Conservation (phyloP, 345 rosid genomes). For the Diplotaxis tenuifolia region DNA sequence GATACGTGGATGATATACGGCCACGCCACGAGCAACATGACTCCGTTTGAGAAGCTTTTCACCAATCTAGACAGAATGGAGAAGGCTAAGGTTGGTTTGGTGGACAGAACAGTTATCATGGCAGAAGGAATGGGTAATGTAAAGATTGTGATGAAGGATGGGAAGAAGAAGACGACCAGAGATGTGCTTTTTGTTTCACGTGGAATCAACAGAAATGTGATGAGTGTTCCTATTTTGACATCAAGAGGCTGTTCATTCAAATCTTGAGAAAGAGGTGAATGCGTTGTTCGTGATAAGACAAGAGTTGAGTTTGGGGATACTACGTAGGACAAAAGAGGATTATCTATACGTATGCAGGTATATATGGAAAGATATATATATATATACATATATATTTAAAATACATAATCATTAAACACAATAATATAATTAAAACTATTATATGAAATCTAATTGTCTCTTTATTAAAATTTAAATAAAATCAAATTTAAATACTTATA, state of each 20-base stretch:
- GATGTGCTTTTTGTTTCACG: conserved; percentile 18
- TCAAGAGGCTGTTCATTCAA: conserved; percentile 17
- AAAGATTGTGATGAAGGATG: conserved; percentile 20
- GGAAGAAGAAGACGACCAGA: conserved; percentile 27
- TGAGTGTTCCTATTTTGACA: conserved; percentile 19
- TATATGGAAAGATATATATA: too few species aligned
- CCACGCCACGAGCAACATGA: conserved; percentile 11
- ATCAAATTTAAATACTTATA: too few species aligned
- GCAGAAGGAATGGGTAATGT: conserved; percentile 23
- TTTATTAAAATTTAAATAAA: too few species aligned
- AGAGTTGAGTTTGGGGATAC: conserved; percentile 23
- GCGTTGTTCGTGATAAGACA: conserved; percentile 6
- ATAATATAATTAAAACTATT: too few species aligned
- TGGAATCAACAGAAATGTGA: conserved; percentile 27
- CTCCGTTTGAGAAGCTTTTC: conserved; percentile 27
- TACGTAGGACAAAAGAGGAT: conserved; percentile 16
- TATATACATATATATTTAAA: too few species aligned
- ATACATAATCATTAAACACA: too few species aligned
- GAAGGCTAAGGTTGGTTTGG: conserved; percentile 27
- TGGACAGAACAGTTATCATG: not conserved
- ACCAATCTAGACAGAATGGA: conserved; percentile 1
- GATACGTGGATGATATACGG: conserved; percentile 24
- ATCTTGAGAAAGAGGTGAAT: not conserved
- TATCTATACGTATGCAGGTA: conserved; percentile 27
- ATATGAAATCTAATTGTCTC: too few species aligned